Evolutionary conservation across 768 basidiomycete genomes (phyloP).

Genomic region (Hygrophorus russula): DNA sequence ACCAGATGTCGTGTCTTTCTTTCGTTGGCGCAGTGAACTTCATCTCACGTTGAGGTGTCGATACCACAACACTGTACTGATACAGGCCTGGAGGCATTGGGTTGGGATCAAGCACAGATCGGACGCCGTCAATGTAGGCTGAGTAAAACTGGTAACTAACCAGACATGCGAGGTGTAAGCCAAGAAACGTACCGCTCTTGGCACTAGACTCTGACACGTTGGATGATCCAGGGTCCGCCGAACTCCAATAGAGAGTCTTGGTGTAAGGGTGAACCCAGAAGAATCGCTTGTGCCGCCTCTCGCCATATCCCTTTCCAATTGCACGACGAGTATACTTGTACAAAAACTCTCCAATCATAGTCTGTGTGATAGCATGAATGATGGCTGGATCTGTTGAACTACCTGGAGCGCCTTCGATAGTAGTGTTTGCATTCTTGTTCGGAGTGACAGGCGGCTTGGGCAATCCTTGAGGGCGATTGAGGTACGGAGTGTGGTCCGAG

Average conservation of each 20-base stretch:
- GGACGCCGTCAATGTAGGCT: slow-evolving; percentile 92
- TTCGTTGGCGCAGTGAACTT: slow-evolving; percentile 95
- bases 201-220: slow-evolving; percentile 87
- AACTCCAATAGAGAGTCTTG: slow-evolving; percentile 95
- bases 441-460: slow-evolving; percentile 31
- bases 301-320: slow-evolving; percentile 85
- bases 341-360: slow-evolving; percentile 98
- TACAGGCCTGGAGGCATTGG: slow-evolving; percentile 91
- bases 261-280: slow-evolving; percentile 99
- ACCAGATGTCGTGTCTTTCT: slow-evolving; percentile 96
- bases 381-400: slow-evolving; percentile 72
- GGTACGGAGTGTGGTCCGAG: slow-evolving; percentile 54
- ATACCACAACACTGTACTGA: slow-evolving; percentile 87
- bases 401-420: slow-evolving; percentile 21
- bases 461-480: slow-evolving; percentile 23
- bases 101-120: slow-evolving; percentile 88
- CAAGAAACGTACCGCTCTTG: slow-evolving; percentile 76
- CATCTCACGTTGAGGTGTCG: slow-evolving; percentile 92
- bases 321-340: slow-evolving; percentile 92
- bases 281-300: slow-evolving; percentile 86
- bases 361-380: slow-evolving; percentile 97
- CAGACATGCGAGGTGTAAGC: slow-evolving; percentile 2
- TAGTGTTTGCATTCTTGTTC: slow-evolving; percentile 33
- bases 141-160: slow-evolving; percentile 9
- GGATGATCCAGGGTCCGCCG: slow-evolving; percentile 83